phyloP scores from a whole-genome alignment of 78 protist genomes.

The Anaeramoeba ignava region DNA sequence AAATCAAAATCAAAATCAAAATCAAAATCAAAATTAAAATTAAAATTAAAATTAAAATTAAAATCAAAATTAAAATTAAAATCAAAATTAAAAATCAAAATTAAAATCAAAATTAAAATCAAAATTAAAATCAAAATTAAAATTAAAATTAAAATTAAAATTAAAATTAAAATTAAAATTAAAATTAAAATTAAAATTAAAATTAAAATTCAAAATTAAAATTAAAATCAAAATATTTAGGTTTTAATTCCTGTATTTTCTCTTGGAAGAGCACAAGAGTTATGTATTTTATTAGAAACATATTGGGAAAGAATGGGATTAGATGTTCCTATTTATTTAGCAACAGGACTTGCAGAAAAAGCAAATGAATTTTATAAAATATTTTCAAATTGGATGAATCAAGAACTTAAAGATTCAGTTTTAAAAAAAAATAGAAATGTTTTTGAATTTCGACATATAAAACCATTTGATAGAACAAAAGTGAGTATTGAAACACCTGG shows the following conservation, averaged over 20 bases:
- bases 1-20: no score
- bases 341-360: conserved; percentile 48
- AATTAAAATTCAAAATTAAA: background rate
- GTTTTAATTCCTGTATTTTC: conserved; percentile 94
- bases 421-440: background rate
- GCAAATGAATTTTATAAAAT: conserved; percentile 81
- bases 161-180: no score
- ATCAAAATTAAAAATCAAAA: no score
- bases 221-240: conserved; percentile 38
- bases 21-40: no score
- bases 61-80: no score
- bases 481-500: background rate
- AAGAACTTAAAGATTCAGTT: conserved; percentile 50
- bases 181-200: no score
- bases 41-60: no score
- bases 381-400: conserved; percentile 81
- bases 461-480: background rate
- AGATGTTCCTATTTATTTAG: conserved; percentile 69
- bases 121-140: no score
- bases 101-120: no score
- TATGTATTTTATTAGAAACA: conserved; percentile 78
- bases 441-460: background rate
- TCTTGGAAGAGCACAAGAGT: conserved; percentile 94
- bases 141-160: no score
- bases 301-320: conserved; percentile 77